Percentiles rank a stretch among this genome's conserved stretches.
These are phyloP conservation scores for Podaxis mareebaensis DNA, from an alignment of 768 basidiomycete species.

Conservation along the genomic window DNA sequence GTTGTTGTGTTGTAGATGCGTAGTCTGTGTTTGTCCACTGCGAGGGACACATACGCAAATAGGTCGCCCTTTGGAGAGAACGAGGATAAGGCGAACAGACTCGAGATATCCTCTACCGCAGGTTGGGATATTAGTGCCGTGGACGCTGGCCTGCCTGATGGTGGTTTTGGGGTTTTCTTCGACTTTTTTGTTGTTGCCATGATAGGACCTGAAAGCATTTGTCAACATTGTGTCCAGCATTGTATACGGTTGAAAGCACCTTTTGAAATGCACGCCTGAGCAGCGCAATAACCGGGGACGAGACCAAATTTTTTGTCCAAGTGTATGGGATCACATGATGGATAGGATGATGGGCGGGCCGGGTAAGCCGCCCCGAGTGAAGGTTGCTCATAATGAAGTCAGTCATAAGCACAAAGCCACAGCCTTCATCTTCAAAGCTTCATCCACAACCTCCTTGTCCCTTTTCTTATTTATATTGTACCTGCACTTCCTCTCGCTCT, in stretches of 20 bases:
- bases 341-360: neutral
- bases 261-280: neutral
- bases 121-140: slow-evolving; percentile 60
- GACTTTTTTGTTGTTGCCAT: slow-evolving; percentile 49
- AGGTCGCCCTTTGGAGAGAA: slow-evolving; percentile 59
- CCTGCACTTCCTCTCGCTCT: neutral
- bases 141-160: slow-evolving; percentile 50
- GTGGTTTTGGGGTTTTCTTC: slow-evolving; percentile 59
- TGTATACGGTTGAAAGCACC: neutral
- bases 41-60: slow-evolving; percentile 63
- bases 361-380: slow-evolving; percentile 10
- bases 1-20: slow-evolving; percentile 62
- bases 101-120: slow-evolving; percentile 46
- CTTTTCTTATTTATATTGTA: slow-evolving; percentile 1
- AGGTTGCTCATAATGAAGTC: slow-evolving; percentile 2
- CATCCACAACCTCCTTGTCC: slow-evolving; percentile 12
- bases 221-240: neutral
- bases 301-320: slow-evolving; percentile 15
- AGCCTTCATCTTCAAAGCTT: slow-evolving; percentile 7
- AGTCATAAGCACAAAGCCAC: slow-evolving; percentile 6
- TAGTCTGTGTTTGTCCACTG: slow-evolving; percentile 71
- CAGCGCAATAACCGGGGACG: neutral
- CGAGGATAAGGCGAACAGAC: slow-evolving; percentile 45
- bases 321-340: slow-evolving; percentile 7
- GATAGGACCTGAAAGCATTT: slow-evolving; percentile 6